Percentiles rank a stretch among this genome's conserved stretches.
Evolutionary conservation across 768 basidiomycete species (phyloP).

Genomic region (Candolleomyces eurysporus): DNA sequence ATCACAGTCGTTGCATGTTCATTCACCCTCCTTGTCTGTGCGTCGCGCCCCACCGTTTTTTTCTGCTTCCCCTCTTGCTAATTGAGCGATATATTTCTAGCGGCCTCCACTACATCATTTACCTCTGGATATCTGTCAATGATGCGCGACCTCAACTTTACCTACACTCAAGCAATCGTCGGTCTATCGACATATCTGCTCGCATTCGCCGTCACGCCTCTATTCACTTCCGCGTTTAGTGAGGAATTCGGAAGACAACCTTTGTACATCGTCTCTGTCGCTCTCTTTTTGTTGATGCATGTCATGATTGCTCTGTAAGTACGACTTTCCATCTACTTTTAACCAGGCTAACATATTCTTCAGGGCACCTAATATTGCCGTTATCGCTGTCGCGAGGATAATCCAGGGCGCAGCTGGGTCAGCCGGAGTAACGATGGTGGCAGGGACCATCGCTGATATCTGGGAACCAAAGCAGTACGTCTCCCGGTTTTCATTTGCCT

Average conservation of each 20-base stretch:
- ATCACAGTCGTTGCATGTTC: conserved; percentile 46
- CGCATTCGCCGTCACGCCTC: conserved; percentile 62
- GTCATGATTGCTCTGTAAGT: conserved; percentile 42
- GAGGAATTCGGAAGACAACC: conserved; percentile 71
- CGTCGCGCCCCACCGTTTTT: conserved; percentile 20
- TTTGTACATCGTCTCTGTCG: conserved; percentile 50
- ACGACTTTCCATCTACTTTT: not conserved
- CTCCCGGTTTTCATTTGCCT: not conserved
- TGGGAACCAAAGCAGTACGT: conserved; percentile 57
- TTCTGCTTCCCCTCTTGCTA: conserved; percentile 13
- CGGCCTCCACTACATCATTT: conserved; percentile 51
- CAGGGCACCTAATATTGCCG: conserved; percentile 49
- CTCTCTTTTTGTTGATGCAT: conserved; percentile 52
- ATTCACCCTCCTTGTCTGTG: conserved; percentile 48
- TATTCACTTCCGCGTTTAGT: conserved; percentile 66
- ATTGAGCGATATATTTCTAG: conserved; percentile 27
- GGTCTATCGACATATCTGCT: conserved; percentile 54
- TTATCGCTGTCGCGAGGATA: conserved; percentile 57
- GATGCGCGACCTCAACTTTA: conserved; percentile 47
- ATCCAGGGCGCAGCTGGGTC: conserved; percentile 66
- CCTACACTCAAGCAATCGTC: conserved; percentile 42
- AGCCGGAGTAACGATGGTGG: conserved; percentile 66
- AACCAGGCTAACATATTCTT: conserved; percentile 3
- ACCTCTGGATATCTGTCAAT: conserved; percentile 57
- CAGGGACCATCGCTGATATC: conserved; percentile 66